phyloP scores from a whole-genome alignment of 768 basidiomycete genomes.

The Calocybe indica region DNA sequence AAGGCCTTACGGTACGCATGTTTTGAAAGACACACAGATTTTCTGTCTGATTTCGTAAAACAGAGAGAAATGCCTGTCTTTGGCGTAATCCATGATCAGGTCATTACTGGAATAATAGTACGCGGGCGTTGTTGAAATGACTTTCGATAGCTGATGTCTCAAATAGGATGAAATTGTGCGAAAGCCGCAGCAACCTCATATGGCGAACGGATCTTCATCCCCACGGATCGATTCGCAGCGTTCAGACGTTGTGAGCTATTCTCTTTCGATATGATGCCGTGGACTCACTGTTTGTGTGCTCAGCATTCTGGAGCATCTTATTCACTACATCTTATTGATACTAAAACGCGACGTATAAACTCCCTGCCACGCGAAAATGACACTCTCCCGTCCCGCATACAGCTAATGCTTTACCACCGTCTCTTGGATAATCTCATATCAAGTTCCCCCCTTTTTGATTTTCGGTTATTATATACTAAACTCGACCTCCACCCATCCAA shows the following conservation, averaged over 20 bases:
- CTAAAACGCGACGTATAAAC: conserved; percentile 55
- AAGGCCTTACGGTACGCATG: conserved; percentile 45
- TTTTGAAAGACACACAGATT: background rate
- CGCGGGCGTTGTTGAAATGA: conserved; percentile 8
- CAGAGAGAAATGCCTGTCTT: conserved; percentile 86
- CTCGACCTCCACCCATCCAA: conserved; percentile 35
- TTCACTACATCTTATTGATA: conserved; percentile 51
- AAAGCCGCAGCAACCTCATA: conserved; percentile 12
- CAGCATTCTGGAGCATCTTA: background rate
- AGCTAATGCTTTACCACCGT: conserved; percentile 74
- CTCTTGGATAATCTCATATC: conserved; percentile 51
- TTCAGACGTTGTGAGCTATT: background rate
- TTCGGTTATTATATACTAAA: conserved; percentile 43
- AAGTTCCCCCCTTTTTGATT: conserved; percentile 41
- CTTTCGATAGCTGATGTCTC: conserved; percentile 2
- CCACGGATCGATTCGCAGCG: background rate
- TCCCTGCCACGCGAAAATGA: conserved; percentile 55
- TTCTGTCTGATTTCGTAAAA: background rate
- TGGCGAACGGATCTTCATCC: conserved; percentile 6
- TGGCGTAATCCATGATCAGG: conserved; percentile 57
- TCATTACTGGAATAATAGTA: conserved; percentile 75
- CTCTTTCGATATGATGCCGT: background rate
- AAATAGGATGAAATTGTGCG: conserved; percentile 48
- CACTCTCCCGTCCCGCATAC: conserved; percentile 52
- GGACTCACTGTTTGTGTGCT: background rate